These are phyloP conservation scores for Monsonia emarginata DNA, from an alignment of 441 rosid species.

Conservation along the genomic window DNA sequence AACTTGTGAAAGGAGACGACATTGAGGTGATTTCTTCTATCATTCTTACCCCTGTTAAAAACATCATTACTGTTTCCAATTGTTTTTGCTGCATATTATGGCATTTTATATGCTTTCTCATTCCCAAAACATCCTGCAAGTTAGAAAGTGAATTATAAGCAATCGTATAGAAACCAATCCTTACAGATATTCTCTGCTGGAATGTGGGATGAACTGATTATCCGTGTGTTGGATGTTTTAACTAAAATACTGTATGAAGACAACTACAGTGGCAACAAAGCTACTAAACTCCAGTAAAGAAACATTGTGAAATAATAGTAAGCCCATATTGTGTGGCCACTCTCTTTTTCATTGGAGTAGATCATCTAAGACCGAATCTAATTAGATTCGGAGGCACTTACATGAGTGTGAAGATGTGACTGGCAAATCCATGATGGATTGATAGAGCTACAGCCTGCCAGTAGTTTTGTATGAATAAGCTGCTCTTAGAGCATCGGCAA, in stretches of 20 bases:
- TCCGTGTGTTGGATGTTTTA: background rate
- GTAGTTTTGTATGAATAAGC: too few species aligned
- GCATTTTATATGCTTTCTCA: background rate
- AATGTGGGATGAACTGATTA: background rate
- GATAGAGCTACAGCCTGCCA: too few species aligned
- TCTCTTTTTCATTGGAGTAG: background rate
- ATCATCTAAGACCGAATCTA: background rate
- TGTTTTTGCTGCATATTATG: background rate
- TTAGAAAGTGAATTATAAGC: background rate
- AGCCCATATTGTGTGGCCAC: background rate
- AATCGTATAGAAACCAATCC: background rate
- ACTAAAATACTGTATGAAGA: background rate
- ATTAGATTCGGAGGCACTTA: background rate
- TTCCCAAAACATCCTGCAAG: background rate
- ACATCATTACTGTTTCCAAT: background rate
- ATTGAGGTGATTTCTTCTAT: constrained; percentile 51
- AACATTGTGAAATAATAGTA: background rate
- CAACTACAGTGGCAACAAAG: background rate
- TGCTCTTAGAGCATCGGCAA: too few species aligned
- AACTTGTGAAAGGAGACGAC: constrained; percentile 54
- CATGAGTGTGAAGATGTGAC: too few species aligned
- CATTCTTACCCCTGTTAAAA: constrained; percentile 2
- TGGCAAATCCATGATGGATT: too few species aligned
- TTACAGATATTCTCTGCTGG: background rate
- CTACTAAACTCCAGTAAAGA: background rate